Evolutionary conservation across 768 basidiomycete species (phyloP), one percentile per base, ranked within the genome.

Genomic region (Boletus eberwhitei): DNA sequence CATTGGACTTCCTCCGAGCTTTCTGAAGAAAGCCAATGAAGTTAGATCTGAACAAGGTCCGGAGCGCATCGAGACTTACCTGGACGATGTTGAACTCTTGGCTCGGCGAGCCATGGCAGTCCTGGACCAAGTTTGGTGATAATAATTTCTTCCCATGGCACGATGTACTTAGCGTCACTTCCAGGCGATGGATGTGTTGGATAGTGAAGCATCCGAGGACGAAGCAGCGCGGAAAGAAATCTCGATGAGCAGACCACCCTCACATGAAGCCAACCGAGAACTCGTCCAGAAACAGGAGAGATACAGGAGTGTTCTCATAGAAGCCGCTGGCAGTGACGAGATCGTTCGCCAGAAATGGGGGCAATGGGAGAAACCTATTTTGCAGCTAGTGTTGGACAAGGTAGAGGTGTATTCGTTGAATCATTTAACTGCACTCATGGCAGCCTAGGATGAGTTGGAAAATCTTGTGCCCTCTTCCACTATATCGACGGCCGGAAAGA

Each of bases 151-250:
- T 48, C 37, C 8, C 9, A 5, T 56, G n/a, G n/a, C n/a, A n/a
- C 31, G 26, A 16, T 14, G 1, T 37, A 40, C 36, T 53, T n/a
- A 57, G 34, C 40, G 16, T 45, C 34, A 24, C 37, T 16, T 40
- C 19, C 59, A 97, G 94, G 85, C 92, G 0, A 80, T 93, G 75
- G 93, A 93, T 62, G 83, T 95, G 21, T 73, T 99, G n/a, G 93
- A 96, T 61, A 84, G 82, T 41, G 95, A 97, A 71, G 89, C 88
- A 16, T 88, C 87, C 14, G 89, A 92, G 64, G 90, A 93, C 60
- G 90, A 92, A 66, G 77, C 80, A 12, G 74, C 82, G 31, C 82
- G 86, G 16, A 78, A 79, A 58, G 79, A 80, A 22, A 71, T 69
- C 2, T 59, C 71, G 42, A 61, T 81, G 53, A 70, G 75, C 52